Base-by-base conservation (phyloP, 108 stramenopile genomes). In the Cyclotella atomus region DNA sequence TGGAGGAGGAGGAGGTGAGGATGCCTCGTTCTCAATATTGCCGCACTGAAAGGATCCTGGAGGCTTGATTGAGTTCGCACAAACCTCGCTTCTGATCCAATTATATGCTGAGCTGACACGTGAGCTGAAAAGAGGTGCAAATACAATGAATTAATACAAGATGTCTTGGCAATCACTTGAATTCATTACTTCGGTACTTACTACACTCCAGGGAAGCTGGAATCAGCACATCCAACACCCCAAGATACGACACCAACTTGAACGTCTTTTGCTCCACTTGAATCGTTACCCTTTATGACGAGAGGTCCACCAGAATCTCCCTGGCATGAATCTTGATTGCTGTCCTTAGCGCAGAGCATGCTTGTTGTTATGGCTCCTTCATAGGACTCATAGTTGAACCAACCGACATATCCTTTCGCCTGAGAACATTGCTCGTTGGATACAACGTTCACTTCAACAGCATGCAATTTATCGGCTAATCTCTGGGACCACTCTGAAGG, bases 261-360 rank as follows among this genome's bases (percentile, higher is more conserved):
- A 0, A 68, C 25, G 41, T 75, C 55, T 16, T 60, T 47, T 16
- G 44, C 43, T 12, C 54, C 49, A 9, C 0, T 52, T 12, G 14
- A 12, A 29, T 54, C 52, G 16, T 28, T 66, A 0, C 45, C 67
- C 33, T 50, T 59, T 9, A 65, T 59, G 2, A 73, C 29, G 14
- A 77, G 29, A 24, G 73, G 66, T 3, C 71, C 75, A 44, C 81
- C 81, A 6, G 76, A 68, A 25, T 78, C 78, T 14, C 61, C 68
- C 44, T 63, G 78, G 47, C 82, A 83, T 3, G 46, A 32, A 43
- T 83, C 82, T 53, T 79, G 73, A 33, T 67, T 46, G 21, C 23
- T 33, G 25, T 56, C 73, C 19, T n/a, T 54, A 0, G 82, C 82
- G 23, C 82, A 83, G 16, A 83, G 8, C 82, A 83, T 83, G 59